Conservation (phyloP, 2,329 filamentous ascomycete genomes). For the Escovopsis sp. region DNA sequence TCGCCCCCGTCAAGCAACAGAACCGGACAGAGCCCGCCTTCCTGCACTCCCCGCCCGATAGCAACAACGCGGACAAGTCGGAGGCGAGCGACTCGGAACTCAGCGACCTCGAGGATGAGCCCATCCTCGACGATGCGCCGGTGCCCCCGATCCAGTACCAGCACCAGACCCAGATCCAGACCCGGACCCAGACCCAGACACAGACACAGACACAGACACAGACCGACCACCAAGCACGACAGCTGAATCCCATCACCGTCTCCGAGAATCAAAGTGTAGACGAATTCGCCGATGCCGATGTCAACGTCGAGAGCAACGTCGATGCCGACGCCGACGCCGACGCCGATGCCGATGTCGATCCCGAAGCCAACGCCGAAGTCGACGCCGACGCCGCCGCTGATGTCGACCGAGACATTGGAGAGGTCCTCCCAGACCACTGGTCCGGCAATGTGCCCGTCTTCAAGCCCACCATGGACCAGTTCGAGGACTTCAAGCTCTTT, state of each 20-base stretch:
- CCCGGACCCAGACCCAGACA: no score
- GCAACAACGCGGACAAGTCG: constrained; percentile 43
- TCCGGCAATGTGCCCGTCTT: constrained; percentile 89
- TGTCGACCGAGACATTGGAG: constrained; percentile 50
- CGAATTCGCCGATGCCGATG: constrained; percentile 5
- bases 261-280: no score
- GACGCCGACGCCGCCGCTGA: constrained; percentile 10
- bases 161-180: no score
- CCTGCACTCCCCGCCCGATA: constrained; percentile 48
- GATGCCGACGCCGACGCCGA: constrained; percentile 14
- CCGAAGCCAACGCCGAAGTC: constrained; percentile 14
- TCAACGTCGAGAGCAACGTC: constrained; percentile 7
- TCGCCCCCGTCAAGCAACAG: constrained; percentile 14
- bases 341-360: constrained; percentile 4
- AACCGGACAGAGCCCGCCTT: constrained; percentile 26
- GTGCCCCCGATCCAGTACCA: constrained; percentile 7
- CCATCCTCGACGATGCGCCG: constrained; percentile 21
- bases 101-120: constrained; percentile 47
- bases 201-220: no score
- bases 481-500: constrained; percentile 83
- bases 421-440: constrained; percentile 74
- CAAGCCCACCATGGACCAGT: constrained; percentile 88
- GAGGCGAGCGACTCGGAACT: constrained; percentile 49
- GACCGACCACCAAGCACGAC: no score
- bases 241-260: no score